Evolutionary conservation across 176 grass and related monocot genomes (phyloP).

Genomic region (Rhipidocladum racemiflorum): DNA sequence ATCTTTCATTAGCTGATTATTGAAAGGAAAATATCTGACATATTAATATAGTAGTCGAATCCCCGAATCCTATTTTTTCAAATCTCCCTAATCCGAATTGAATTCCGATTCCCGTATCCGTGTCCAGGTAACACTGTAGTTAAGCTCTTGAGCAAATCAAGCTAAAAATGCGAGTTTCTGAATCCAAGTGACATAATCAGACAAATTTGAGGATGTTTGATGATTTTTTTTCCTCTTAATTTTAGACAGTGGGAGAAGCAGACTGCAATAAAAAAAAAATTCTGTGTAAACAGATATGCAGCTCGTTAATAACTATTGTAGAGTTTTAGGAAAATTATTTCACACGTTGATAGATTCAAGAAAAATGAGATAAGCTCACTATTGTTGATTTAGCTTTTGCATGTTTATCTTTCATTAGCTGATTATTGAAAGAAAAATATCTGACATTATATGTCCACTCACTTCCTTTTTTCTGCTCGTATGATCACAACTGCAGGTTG

Average conservation of each 20-base stretch:
- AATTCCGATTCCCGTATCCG: too few relatives aligned
- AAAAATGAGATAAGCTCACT: background rate
- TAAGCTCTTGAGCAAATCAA: background rate
- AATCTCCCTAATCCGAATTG: too few relatives aligned
- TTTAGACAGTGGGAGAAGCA: background rate
- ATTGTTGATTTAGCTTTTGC: background rate
- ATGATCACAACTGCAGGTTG: conserved; percentile 51
- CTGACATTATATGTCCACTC: background rate
- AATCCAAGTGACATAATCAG: background rate
- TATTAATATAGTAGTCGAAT: too few relatives aligned
- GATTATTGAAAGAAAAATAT: background rate
- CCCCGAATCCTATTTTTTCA: too few relatives aligned
- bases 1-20: background rate
- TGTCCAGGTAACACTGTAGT: too few relatives aligned
- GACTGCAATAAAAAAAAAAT: background rate
- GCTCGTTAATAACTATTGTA: background rate
- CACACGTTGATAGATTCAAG: background rate
- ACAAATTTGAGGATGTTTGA: background rate
- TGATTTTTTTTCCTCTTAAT: background rate
- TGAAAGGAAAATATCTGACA: too few relatives aligned
- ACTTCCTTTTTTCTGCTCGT: background rate
- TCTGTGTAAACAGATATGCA: background rate
- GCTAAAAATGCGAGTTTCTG: background rate
- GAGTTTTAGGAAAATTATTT: background rate
- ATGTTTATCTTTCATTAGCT: background rate